A percentile compares a stretch with the other conserved stretches of the same genome.
Conservation (phyloP, 257 asterid species). For the Solanum megistacrolobum region DNA sequence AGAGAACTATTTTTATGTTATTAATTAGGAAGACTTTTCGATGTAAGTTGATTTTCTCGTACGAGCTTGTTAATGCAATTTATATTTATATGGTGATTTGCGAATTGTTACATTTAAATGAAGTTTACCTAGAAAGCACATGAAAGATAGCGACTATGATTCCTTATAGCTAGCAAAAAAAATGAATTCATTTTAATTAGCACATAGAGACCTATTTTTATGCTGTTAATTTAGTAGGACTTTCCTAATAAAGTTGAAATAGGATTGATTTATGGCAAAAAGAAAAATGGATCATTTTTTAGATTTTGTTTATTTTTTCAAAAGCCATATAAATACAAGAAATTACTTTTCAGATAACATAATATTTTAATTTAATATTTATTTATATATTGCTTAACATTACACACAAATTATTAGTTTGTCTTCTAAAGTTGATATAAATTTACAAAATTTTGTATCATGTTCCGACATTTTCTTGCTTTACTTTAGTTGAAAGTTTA, state of each 20-base stretch:
- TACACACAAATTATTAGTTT: not conserved
- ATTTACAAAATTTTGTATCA: too few relatives aligned
- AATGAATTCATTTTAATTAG: not conserved
- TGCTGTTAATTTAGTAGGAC: not conserved
- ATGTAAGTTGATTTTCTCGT: not conserved
- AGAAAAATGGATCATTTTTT: not conserved
- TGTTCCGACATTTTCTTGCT: not conserved
- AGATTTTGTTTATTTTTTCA: not conserved
- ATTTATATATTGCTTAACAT: not conserved
- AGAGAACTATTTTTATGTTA: not conserved
- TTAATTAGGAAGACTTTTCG: not conserved
- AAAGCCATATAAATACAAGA: not conserved
- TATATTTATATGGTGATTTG: not conserved
- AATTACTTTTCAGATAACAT: not conserved
- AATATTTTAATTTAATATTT: not conserved
- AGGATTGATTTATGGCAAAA: not conserved
- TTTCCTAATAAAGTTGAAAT: not conserved
- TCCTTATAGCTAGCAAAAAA: not conserved
- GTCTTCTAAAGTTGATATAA: not conserved
- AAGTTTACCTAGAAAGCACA: not conserved
- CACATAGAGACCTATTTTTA: not conserved
- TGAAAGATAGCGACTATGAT: not conserved
- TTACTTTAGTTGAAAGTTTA: too few relatives aligned
- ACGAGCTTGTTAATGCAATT: rapidly evolving
- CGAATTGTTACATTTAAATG: not conserved